Evolutionary conservation across 768 basidiomycete genomes (phyloP).

Genomic region (Naganishia onofrii): DNA sequence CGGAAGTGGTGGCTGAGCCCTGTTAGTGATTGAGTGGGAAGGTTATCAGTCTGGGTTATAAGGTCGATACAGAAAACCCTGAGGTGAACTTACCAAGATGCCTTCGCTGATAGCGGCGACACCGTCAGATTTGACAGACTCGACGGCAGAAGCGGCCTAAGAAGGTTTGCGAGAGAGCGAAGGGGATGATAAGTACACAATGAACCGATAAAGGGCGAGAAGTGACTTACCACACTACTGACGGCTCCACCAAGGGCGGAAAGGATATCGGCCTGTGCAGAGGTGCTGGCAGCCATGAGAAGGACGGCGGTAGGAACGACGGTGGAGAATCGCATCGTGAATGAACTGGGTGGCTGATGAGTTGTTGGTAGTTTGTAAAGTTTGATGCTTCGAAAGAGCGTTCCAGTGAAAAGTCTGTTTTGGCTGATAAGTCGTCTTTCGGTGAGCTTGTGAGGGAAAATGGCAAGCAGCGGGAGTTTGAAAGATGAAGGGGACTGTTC

Average conservation of each 20-base stretch:
- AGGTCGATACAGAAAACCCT: no score
- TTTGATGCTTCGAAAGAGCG: background rate
- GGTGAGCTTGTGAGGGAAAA: no score
- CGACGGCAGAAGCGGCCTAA: background rate
- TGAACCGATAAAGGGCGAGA: background rate
- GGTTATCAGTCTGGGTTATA: no score
- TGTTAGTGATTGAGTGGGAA: no score
- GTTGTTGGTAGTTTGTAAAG: background rate
- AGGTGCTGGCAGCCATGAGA: background rate
- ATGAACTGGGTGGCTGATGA: background rate
- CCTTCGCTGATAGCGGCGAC: background rate
- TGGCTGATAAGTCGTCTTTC: no score
- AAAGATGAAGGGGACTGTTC: no score
- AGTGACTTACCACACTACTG: background rate
- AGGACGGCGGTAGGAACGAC: background rate
- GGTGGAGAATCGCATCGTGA: conserved; percentile 8
- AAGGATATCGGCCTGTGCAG: background rate
- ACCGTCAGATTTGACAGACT: background rate
- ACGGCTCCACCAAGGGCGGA: background rate
- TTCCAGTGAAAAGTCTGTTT: background rate
- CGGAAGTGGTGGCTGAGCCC: no score
- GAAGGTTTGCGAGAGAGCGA: background rate
- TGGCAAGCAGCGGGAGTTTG: no score
- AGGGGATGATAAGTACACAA: background rate
- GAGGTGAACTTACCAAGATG: background rate